Percentiles rank a stretch among this genome's conserved stretches.
Evolutionary conservation across 148 eudicot species (phyloP).

Genomic region (Silene conica): DNA sequence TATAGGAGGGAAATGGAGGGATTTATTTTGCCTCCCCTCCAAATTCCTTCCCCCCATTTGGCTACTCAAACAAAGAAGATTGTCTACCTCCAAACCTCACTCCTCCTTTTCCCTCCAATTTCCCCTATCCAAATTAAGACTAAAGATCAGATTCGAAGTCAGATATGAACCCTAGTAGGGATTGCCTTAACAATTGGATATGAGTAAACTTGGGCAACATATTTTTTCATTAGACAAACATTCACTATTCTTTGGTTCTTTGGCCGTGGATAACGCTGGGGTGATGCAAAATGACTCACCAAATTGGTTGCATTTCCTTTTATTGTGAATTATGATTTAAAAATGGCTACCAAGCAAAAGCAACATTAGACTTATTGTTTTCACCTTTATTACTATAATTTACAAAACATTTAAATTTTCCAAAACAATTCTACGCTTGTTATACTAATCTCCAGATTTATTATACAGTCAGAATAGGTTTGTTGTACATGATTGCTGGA

Average conservation of each 20-base stretch:
- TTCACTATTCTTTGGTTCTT: too few relatives aligned
- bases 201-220: background rate
- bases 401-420: background rate
- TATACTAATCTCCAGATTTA: background rate
- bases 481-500: conserved; percentile 75
- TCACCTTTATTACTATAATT: background rate
- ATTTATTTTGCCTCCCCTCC: too few relatives aligned
- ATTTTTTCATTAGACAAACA: background rate
- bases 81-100: too few relatives aligned
- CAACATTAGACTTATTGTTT: background rate
- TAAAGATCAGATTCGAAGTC: background rate
- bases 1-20: too few relatives aligned
- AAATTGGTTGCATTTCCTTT: background rate
- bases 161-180: background rate
- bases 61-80: too few relatives aligned
- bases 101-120: too few relatives aligned
- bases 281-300: background rate
- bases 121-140: too few relatives aligned
- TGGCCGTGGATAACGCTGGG: too few relatives aligned
- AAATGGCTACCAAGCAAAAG: background rate
- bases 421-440: background rate
- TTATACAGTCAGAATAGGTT: conserved; percentile 65
- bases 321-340: background rate
- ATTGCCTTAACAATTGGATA: background rate
- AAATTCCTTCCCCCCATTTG: too few relatives aligned